Base-by-base conservation (phyloP, 768 basidiomycete genomes). In the Hygrocybe coccinea region DNA sequence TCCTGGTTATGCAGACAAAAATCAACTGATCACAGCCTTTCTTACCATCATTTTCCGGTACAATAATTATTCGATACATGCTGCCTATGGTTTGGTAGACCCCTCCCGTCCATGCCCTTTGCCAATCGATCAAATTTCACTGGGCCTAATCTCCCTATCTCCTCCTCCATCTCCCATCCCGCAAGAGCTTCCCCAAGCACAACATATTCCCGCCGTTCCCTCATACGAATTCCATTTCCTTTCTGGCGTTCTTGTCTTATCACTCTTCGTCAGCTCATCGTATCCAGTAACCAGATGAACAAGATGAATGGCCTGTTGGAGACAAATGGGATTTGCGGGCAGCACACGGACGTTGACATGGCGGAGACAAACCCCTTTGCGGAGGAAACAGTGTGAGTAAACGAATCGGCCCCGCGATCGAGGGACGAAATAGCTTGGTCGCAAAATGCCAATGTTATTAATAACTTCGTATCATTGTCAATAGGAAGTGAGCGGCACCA, bases 321-420 rank as follows among this genome's bases (percentile, higher is more conserved):
- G 68, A 62, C 71, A 73, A 22, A 62, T 56, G 43, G 46, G 38
- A 39, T 50, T 54, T 53, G 44, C 54, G 34, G 39, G 47, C 37
- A 61, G 67, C 1, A 69, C 74, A 45, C 72, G 0, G 80, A 76
- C 0, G 79, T 74, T 17, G 83, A 71, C 9, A 83, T 71, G 2
- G 79, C 78, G 56, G 10, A 84, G 68, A 0, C 83, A 81, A n/a
- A 82, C 67, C 11, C 83, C 82, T 63, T 84, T 84, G 3, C 72
- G 72, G 15, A 83, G 71, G 7, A 83, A 61, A 0, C 83, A 82
- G 5, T 69, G 71, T 7, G 67, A 61, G 59, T 83, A 82, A 14
- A 81, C 73, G 9, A 80, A 60, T 63, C 62, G 8, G 76, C 77
- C 11, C 73, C 80, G 10, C 67, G 69, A 12, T 66, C 62, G 1